Base-by-base conservation (phyloP, 1,284 basidiomycete species). In the Trametes versicolor region DNA sequence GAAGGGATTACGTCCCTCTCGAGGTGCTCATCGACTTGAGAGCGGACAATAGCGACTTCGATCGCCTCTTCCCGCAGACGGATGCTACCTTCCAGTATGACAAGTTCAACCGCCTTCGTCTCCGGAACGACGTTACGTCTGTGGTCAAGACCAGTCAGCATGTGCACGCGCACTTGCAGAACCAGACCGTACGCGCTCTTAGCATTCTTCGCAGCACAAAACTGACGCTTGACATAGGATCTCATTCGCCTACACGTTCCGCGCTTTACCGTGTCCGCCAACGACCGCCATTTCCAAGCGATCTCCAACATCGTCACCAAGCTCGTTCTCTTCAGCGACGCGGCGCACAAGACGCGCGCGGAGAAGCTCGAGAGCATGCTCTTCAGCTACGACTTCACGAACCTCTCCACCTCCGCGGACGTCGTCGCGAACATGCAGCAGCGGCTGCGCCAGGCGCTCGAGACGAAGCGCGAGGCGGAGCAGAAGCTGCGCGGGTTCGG, bases 261-360 rank as follows among this genome's bases (percentile, higher is more conserved):
- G 0, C 90, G 91, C 34, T 91, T 98, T 75, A 93, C 94, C 0
- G 91, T 98, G n/a, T 89, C 93, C 8, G 97, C 97, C 19, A 94
- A 89, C 67, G 89, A 95, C 47, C 84, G 87, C 50, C 94, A 98
- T 73, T 99, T 96, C 79, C 86, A 90, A 66, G 91, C 91, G 13
- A 90, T 99, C 65, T 97, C 95, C 70, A 91, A 92, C 74, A 89
- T 98, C 67, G 90, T 98, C 68, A 96, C 93, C 8, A 91, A 96
- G 72, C 83, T 99, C 25, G 79, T 97, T 15, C 86, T 98, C 13
- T 96, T 97, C 78, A 91, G 93, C 37, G 96, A 99, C 75, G 92
- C 94, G 6, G 89, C 89, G 0, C 91, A 95, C 72, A 93, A 93
- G 73, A 86, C 85, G 53, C 89, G 91, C 13, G 80, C 89, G 64